Conservation (phyloP, 257 asterid species). For the Penstemon barbatus region DNA sequence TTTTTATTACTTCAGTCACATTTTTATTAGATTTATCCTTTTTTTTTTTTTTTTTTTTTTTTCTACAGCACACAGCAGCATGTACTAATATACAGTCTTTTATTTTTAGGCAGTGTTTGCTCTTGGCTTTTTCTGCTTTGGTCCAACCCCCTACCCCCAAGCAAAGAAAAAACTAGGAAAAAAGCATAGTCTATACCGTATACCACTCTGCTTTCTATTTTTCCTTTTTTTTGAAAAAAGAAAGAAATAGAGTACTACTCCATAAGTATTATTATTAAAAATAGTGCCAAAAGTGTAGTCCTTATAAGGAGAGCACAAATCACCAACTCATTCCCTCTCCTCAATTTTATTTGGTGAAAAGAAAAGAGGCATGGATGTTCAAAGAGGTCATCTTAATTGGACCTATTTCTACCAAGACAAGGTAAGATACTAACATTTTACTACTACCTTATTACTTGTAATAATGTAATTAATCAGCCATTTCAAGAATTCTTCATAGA, state of each 20-base stretch:
- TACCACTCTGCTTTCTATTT: not conserved
- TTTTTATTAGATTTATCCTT: constrained; percentile 18
- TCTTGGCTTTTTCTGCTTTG: constrained; percentile 53
- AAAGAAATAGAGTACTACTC: constrained; percentile 14
- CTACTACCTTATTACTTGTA: not conserved
- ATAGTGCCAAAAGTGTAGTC: constrained; percentile 12
- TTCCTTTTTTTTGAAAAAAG: not conserved
- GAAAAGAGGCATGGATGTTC: constrained; percentile 57
- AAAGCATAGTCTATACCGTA: not conserved
- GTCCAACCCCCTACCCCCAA: constrained; percentile 38
- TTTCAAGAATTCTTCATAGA: not conserved
- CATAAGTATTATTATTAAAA: constrained; percentile 24
- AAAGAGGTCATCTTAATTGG: constrained; percentile 58
- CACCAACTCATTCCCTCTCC: constrained; percentile 21
- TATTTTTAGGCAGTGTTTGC: constrained; percentile 13
- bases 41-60: not conserved
- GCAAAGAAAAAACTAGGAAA: constrained; percentile 1
- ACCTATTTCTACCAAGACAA: constrained; percentile 64
- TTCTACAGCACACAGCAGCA: not conserved
- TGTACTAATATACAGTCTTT: not conserved
- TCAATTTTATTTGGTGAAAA: not conserved
- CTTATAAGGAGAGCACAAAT: constrained; percentile 25
- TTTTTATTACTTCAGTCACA: not conserved
- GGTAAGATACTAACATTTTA: constrained; percentile 39
- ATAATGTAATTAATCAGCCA: not conserved